phyloP scores from a whole-genome alignment of 202 grass and related monocot species.

The Eragrostis tef region DNA sequence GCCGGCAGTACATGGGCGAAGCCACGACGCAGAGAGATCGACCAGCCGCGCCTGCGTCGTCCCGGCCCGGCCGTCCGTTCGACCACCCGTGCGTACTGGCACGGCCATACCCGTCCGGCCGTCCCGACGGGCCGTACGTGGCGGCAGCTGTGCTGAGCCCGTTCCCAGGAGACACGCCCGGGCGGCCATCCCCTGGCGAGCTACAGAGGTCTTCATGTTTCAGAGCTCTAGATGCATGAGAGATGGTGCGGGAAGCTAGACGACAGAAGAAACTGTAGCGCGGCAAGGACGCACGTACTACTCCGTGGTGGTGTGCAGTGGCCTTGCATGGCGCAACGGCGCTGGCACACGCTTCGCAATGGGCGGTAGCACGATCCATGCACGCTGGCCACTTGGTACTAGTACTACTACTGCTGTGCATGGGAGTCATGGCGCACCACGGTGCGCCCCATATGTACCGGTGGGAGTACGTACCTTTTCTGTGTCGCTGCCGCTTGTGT shows the following conservation, averaged over 20 bases:
- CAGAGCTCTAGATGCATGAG: not conserved
- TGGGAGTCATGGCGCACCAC: not conserved
- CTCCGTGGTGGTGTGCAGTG: not conserved
- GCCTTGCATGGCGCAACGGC: slow-evolving; percentile 29
- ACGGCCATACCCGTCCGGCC: not conserved
- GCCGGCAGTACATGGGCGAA: too few relatives aligned
- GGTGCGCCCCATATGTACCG: not conserved
- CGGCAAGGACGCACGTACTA: slow-evolving; percentile 31
- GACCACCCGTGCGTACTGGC: slow-evolving; percentile 8
- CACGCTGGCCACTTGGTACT: not conserved
- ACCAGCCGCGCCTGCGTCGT: too few relatives aligned
- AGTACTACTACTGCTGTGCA: not conserved
- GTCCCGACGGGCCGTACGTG: not conserved
- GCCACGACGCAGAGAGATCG: too few relatives aligned
- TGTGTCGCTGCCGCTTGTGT: slow-evolving; percentile 14
- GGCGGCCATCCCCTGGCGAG: not conserved
- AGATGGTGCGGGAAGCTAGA: not conserved
- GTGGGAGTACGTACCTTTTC: slow-evolving; percentile 19
- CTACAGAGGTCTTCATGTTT: slow-evolving; percentile 32
- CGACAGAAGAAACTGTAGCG: not conserved
- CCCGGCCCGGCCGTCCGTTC: not conserved
- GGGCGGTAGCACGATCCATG: not conserved
- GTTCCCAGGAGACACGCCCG: slow-evolving; percentile 21
- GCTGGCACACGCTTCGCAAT: not conserved
- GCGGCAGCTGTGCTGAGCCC: not conserved